Conservation (phyloP, 805 yeast genomes). For the Wickerhamomyces xylosicus region DNA sequence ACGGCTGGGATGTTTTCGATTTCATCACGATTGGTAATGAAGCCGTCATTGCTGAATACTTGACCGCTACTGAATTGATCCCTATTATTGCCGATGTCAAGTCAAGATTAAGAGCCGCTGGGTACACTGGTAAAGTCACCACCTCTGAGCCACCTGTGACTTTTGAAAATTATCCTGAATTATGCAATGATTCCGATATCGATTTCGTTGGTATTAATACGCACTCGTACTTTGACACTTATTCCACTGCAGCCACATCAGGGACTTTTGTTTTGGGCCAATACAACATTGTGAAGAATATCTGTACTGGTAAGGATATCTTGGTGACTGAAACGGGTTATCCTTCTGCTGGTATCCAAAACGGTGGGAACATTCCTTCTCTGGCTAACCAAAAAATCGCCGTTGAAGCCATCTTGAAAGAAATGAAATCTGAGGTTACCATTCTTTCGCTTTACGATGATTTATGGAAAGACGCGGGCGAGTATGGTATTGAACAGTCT, state of each 20-base stretch:
- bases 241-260: conserved; percentile 51
- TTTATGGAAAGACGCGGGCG: conserved; percentile 80
- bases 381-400: conserved; percentile 64
- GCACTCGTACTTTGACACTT: conserved; percentile 71
- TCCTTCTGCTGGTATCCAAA: conserved; percentile 62
- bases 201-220: conserved; percentile 84
- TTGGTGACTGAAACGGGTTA: conserved; percentile 82
- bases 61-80: conserved; percentile 51
- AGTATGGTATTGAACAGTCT: conserved; percentile 75
- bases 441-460: conserved; percentile 78
- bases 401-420: conserved; percentile 48
- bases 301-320: conserved; percentile 47
- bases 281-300: conserved; percentile 36
- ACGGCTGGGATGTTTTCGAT: conserved; percentile 68
- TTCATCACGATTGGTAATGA: conserved; percentile 83
- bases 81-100: conserved; percentile 58
- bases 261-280: conserved; percentile 66
- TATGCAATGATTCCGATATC: conserved; percentile 60
- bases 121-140: conserved; percentile 67
- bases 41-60: conserved; percentile 58
- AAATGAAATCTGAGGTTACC: conserved; percentile 49
- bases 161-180: conserved; percentile 48
- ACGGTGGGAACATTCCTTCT: conserved; percentile 69
- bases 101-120: conserved; percentile 46
- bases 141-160: conserved; percentile 88